Conservation (phyloP, 2,329 filamentous ascomycete genomes). For the Sarocladiaceae sp. region DNA sequence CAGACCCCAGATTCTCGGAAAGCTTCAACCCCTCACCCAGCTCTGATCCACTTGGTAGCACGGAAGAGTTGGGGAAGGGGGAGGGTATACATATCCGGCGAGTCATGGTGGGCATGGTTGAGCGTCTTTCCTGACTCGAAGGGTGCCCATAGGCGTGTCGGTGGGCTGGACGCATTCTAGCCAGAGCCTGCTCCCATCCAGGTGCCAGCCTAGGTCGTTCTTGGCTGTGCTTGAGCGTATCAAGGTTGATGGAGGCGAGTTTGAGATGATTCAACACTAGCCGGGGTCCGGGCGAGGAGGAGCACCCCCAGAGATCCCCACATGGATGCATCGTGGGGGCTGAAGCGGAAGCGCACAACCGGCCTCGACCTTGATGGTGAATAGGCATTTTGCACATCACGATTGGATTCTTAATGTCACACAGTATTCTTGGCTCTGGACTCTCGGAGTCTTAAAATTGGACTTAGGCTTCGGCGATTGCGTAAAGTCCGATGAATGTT, state of each 20-base stretch:
- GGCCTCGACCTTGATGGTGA: no score
- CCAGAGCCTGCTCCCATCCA: neutral
- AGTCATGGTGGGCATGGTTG: neutral
- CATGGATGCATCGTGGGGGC: neutral
- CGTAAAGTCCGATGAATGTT: neutral
- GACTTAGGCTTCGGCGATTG: neutral
- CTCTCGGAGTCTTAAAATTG: neutral
- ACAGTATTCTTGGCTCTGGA: neutral
- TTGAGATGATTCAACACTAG: neutral
- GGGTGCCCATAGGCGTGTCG: neutral
- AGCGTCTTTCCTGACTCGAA: neutral
- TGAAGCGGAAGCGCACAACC: neutral
- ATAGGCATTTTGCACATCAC: no score
- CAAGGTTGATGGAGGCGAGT: neutral
- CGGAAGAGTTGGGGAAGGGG: neutral
- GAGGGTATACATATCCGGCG: conserved; percentile 7
- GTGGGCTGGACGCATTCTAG: no score
- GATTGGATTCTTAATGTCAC: no score
- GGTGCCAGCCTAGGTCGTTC: neutral
- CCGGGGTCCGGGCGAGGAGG: no score
- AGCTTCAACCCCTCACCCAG: conserved; percentile 1
- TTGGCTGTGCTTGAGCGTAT: neutral
- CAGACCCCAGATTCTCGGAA: conserved; percentile 3
- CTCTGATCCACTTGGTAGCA: neutral
- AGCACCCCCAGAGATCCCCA: no score